These are phyloP conservation scores for Austroboletus eburneus DNA, from an alignment of 768 basidiomycete genomes.

Conservation along the genomic window DNA sequence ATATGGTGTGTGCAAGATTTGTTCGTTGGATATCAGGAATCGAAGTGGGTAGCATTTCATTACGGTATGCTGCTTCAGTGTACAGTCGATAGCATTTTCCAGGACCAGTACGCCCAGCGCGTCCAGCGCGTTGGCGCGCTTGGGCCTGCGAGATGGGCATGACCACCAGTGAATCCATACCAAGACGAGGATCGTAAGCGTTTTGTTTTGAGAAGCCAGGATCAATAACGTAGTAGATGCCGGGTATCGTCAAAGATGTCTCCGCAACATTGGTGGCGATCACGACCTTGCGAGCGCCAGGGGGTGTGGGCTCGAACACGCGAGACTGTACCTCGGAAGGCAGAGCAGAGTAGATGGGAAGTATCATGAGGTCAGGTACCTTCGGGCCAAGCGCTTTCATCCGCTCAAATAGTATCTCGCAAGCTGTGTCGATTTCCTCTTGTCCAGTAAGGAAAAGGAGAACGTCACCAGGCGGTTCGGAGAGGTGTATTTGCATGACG, in stretches of 20 bases:
- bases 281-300: conserved; percentile 97
- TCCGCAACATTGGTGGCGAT: conserved; percentile 99
- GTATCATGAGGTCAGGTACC: conserved; percentile 93
- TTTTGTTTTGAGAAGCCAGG: conserved; percentile 99
- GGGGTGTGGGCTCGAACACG: conserved; percentile 97
- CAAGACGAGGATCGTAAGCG: conserved; percentile 93
- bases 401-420: conserved; percentile 95
- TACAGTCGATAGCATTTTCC: conserved; percentile 98
- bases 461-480: conserved; percentile 95
- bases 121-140: conserved; percentile 91
- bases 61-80: conserved; percentile 96
- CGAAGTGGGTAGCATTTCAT: conserved; percentile 97
- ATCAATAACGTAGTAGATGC: conserved; percentile 98
- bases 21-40: conserved; percentile 98
- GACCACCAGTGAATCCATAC: conserved; percentile 98
- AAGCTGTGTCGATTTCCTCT: conserved; percentile 97
- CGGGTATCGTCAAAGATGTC: conserved; percentile 96
- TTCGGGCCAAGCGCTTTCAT: conserved; percentile 99
- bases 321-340: conserved; percentile 97
- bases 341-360: conserved; percentile 96
- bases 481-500: conserved; percentile 98
- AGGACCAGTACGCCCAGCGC: conserved; percentile 96
- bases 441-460: conserved; percentile 97
- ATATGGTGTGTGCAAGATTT: conserved; percentile 87
- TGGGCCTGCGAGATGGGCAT: conserved; percentile 99